Evolutionary conservation across 169 alveolate genomes (phyloP).

Genomic region (Plasmodium knowlesi): DNA sequence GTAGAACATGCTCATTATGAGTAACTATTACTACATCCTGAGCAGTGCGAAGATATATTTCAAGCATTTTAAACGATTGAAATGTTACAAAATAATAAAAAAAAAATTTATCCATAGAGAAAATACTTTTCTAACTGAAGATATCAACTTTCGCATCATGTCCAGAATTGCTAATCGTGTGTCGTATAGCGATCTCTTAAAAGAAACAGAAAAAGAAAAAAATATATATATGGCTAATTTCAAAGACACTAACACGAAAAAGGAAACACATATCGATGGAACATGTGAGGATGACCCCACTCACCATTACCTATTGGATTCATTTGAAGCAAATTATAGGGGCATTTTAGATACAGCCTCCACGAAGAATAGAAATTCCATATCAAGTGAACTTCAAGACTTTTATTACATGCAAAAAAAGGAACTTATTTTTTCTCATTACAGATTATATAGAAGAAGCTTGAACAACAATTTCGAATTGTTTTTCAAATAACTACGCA

Average conservation of each 20-base stretch:
- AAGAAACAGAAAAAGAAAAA: not conserved
- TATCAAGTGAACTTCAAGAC: not conserved
- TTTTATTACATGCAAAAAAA: not conserved
- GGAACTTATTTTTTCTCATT: not conserved
- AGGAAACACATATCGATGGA: not conserved
- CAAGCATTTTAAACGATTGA: slow-evolving; percentile 5
- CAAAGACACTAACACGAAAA: not conserved
- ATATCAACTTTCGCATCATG: not conserved
- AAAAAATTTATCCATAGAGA: not conserved
- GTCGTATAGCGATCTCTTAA: not conserved
- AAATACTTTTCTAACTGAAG: no score
- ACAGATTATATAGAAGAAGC: not conserved
- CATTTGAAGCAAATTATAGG: not conserved
- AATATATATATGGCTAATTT: not conserved
- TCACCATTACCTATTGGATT: not conserved
- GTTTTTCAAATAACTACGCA: not conserved
- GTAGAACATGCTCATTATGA: slow-evolving; percentile 27
- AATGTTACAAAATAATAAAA: slow-evolving; percentile 14
- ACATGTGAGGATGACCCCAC: not conserved
- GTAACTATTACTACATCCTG: slow-evolving; percentile 17
- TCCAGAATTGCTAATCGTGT: not conserved
- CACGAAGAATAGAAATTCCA: not conserved
- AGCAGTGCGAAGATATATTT: not conserved
- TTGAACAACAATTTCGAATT: not conserved
- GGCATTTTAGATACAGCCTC: not conserved